Evolutionary conservation across 768 basidiomycete genomes (phyloP).

Genomic region (Termitomyces sp.): DNA sequence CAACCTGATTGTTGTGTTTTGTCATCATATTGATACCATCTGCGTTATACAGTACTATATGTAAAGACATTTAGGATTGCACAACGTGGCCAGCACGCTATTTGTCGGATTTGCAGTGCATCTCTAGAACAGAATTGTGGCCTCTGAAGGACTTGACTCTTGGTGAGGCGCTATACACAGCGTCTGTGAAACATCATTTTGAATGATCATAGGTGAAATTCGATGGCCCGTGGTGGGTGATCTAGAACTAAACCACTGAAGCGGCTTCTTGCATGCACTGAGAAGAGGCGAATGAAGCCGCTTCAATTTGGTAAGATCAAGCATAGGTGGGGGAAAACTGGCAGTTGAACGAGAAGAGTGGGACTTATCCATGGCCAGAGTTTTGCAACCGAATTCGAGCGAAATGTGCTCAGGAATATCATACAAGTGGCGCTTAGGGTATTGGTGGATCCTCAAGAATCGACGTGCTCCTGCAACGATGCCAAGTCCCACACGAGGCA

Average conservation of each 20-base stretch:
- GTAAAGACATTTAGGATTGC: not conserved
- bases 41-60: too few relatives aligned
- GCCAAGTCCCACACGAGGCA: not conserved
- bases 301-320: not conserved
- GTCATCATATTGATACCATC: too few relatives aligned
- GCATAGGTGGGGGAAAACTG: not conserved
- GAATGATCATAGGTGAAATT: not conserved
- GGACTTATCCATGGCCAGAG: not conserved
- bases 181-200: not conserved
- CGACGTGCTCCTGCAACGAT: not conserved
- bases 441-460: conserved; percentile 4
- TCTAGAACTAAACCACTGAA: not conserved
- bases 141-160: not conserved
- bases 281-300: conserved; percentile 1
- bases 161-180: not conserved
- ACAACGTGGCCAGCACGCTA: not conserved
- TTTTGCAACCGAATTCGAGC: conserved; percentile 5
- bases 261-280: conserved; percentile 3
- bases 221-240: not conserved
- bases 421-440: conserved; percentile 6
- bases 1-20: too few relatives aligned
- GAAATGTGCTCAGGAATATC: conserved; percentile 12
- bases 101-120: not conserved
- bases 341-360: not conserved
- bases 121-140: not conserved